phyloP scores from a whole-genome alignment of 2,329 filamentous ascomycete genomes.

The Diaporthe vaccinii region DNA sequence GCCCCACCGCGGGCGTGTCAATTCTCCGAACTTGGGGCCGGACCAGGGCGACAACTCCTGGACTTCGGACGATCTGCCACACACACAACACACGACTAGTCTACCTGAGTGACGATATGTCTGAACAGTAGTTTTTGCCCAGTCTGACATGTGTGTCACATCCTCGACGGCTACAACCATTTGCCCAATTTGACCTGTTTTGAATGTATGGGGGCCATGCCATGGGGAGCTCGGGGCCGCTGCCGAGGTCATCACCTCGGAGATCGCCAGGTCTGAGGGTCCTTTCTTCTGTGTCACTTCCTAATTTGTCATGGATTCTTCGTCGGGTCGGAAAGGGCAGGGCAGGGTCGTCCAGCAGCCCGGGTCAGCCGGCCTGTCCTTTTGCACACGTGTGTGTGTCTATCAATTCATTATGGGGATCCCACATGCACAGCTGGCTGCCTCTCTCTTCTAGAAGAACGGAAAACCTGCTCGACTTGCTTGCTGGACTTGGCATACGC shows the following conservation, averaged over 20 bases:
- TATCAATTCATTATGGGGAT: not conserved
- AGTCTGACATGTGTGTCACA: not conserved
- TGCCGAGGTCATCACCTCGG: not conserved
- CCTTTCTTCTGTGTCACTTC: not conserved
- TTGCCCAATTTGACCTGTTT: not conserved
- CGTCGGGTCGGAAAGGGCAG: not conserved
- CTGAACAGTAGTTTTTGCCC: not conserved
- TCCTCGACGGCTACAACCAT: too few relatives aligned
- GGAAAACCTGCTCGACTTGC: not conserved
- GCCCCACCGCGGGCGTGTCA: constrained; percentile 25
- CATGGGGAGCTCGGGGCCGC: not conserved
- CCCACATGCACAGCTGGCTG: constrained; percentile 2
- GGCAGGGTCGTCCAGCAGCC: not conserved
- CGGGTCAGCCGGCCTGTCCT: not conserved
- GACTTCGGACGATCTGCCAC: constrained; percentile 9
- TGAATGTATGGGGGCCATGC: not conserved
- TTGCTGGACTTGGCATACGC: not conserved
- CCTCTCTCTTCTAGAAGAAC: constrained; percentile 8
- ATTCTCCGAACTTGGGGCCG: constrained; percentile 1
- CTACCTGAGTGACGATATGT: not conserved
- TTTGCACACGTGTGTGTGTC: not conserved
- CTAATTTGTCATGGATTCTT: not conserved
- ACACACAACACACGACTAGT: not conserved
- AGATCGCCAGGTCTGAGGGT: not conserved
- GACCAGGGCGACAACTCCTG: not conserved